Percentiles rank a stretch among this genome's conserved stretches.
These are phyloP conservation scores for Podospora didyma DNA, from an alignment of 495 filamentous ascomycete species.

Conservation along the genomic window DNA sequence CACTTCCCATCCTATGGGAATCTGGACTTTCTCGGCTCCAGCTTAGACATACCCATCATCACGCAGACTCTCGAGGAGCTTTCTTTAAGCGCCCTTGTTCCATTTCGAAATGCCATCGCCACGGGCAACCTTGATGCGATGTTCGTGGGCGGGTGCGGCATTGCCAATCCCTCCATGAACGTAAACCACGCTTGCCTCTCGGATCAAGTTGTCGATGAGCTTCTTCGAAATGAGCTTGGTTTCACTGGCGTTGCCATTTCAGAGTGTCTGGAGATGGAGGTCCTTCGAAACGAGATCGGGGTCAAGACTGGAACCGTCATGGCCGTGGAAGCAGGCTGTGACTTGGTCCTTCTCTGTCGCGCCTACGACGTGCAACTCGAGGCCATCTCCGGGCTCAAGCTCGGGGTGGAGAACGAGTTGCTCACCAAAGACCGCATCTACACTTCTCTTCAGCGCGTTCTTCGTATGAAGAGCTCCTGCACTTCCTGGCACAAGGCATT, in stretches of 20 bases:
- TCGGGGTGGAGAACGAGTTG: slow-evolving; percentile 81
- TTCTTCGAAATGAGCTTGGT: slow-evolving; percentile 74
- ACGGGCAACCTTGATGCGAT: slow-evolving; percentile 78
- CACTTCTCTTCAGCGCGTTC: slow-evolving; percentile 67
- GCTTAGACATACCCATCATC: slow-evolving; percentile 83
- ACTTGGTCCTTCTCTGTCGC: slow-evolving; percentile 78
- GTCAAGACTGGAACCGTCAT: slow-evolving; percentile 91
- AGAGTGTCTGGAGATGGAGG: slow-evolving; percentile 94
- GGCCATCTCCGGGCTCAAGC: slow-evolving; percentile 77
- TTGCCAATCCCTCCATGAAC: slow-evolving; percentile 80
- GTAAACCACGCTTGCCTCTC: slow-evolving; percentile 90
- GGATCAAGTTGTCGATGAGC: slow-evolving; percentile 82
- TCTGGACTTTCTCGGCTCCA: slow-evolving; percentile 83
- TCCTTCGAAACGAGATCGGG: slow-evolving; percentile 82
- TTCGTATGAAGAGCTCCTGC: slow-evolving; percentile 70
- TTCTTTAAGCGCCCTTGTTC: slow-evolving; percentile 75
- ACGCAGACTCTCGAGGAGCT: slow-evolving; percentile 87
- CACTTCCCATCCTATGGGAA: slow-evolving; percentile 93
- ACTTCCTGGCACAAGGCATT: slow-evolving; percentile 82
- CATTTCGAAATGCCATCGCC: slow-evolving; percentile 79
- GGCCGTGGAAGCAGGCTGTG: slow-evolving; percentile 89
- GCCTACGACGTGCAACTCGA: slow-evolving; percentile 83
- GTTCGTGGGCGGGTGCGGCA: slow-evolving; percentile 88
- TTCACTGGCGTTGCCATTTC: slow-evolving; percentile 91
- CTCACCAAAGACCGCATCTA: slow-evolving; percentile 71